These are phyloP conservation scores for Amanita pallidorosea DNA, from an alignment of 768 basidiomycete genomes.

Conservation along the genomic window DNA sequence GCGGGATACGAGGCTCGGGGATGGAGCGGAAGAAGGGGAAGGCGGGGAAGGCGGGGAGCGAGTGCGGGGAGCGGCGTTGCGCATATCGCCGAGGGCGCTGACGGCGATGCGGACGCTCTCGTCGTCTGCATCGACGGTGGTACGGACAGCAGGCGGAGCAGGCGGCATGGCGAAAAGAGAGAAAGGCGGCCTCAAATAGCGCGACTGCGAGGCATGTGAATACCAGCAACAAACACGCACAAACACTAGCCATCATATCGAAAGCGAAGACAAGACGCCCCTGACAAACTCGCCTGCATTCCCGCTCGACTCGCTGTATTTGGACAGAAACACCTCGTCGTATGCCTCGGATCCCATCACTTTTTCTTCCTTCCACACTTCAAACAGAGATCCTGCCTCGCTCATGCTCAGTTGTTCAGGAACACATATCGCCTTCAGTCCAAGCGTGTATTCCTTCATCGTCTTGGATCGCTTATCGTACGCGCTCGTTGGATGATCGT, in stretches of 20 bases:
- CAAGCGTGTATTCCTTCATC: conserved; percentile 42
- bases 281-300: conserved; percentile 76
- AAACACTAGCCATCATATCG: neutral
- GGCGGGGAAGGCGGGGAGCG: neutral
- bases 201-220: neutral
- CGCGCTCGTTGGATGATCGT: conserved; percentile 32
- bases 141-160: neutral
- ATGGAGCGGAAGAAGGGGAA: conserved; percentile 12
- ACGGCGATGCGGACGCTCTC: conserved; percentile 76
- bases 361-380: conserved; percentile 61
- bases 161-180: neutral
- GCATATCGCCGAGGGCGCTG: conserved; percentile 69
- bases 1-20: conserved; percentile 29
- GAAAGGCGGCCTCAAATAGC: neutral
- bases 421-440: conserved; percentile 26
- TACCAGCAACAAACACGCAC: neutral
- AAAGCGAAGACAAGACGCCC: conserved; percentile 33
- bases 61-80: conserved; percentile 27
- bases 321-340: conserved; percentile 71
- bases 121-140: conserved; percentile 38
- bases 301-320: conserved; percentile 68
- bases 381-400: conserved; percentile 70
- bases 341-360: conserved; percentile 43
- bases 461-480: conserved; percentile 44
- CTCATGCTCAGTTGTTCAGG: conserved; percentile 48